Base-by-base conservation (phyloP, 2,329 filamentous ascomycete genomes). In the Botrytis squamosa region DNA sequence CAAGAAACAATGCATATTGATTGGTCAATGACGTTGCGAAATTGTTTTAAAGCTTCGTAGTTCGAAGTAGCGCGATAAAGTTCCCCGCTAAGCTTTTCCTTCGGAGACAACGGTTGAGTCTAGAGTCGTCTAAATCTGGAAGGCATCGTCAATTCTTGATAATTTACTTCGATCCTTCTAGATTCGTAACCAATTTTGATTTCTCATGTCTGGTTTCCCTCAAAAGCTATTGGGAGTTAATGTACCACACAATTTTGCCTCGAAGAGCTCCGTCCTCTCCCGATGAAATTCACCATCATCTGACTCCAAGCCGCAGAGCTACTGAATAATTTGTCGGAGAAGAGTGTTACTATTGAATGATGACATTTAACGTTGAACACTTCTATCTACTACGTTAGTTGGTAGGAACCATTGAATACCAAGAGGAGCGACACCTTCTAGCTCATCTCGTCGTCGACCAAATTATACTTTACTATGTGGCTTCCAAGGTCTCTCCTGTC, bases 161-260 rank as follows among this genome's bases (percentile, higher is more conserved):
- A 8, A 16, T 3, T 3, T 0, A 3, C 49, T n/a, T 5, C 25
- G 3, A n/a, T n/a, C 16, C 10, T n/a, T 7, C 49, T n/a, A 55
- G 25, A 14, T n/a, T 44, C 42, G 20, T 8, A 44, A 1, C 18
- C 6, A 20, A 44, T 44, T 44, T 44, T 18, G 18, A 20, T 20
- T 44, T 44, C 8, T 44, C 42, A 44, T 44, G 42, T 44, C 18
- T 20, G 42, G 18, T 44, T 7, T 18, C 6, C 22, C 10, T 55
- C 25, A 7, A n/a, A 55, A 16, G 49, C 25, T 55, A n/a, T 55
- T 55, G 49, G 3, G 12, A 55, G 7, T 14, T 16, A n/a, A 16
- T 55, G 12, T 14, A 55, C 25, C 16, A 16, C 12, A 6, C 12
- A n/a, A n/a, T 55, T 16, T 55, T 55, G 49, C 25, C 25, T 55